Base-by-base conservation (phyloP, 441 rosid genomes). In the Eutrema salsugineum region DNA sequence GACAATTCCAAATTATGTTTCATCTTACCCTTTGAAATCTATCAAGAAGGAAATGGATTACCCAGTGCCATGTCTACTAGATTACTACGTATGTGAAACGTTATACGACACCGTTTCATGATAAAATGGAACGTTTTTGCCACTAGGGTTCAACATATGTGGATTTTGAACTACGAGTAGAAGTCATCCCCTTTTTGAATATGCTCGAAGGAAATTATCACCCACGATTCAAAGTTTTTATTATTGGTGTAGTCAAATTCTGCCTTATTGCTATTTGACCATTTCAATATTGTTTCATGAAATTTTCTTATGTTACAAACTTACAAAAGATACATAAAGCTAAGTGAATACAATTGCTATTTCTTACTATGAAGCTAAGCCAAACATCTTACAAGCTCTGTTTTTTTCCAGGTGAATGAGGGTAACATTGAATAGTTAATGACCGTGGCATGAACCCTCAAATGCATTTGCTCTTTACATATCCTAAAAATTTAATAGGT, bases 401-500 rank as follows among this genome's bases (percentile, higher is more conserved):
- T 24, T 66, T n/a, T 50, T 35, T 2, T 16, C 48, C 5, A 12
- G 33, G 17, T 57, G 28, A 32, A 56, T 16, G 40, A 44, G 7
- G 39, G 50, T 51, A 20, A 28, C 51, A 53, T 17, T 44, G 48
- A 36, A 57, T 57, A 57, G 66, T 66, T 66, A 64, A 36, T 11
- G 11, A 1, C 36, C 24, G 24, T 56, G n/a, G 20, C 38, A 10
- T 4, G 44, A 58, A 17, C 27, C 27, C 27, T 24, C 27, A 0
- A 0, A 24, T 24, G 27, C 4, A 11, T 12, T 58, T 66, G 8
- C 50, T 61, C 19, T 51, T 24, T 24, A 59, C 53, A 11, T 62
- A 48, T 63, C 20, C 57, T 75, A 88, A 73, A 86, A 83, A 59
- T 93, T 89, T 66, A 87, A 68, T 62, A 88, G 56, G 80, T 86